Percentiles rank a stretch among this genome's conserved stretches.
phyloP scores from a whole-genome alignment of 148 eudicot species.

The Rhododendron ovatum region DNA sequence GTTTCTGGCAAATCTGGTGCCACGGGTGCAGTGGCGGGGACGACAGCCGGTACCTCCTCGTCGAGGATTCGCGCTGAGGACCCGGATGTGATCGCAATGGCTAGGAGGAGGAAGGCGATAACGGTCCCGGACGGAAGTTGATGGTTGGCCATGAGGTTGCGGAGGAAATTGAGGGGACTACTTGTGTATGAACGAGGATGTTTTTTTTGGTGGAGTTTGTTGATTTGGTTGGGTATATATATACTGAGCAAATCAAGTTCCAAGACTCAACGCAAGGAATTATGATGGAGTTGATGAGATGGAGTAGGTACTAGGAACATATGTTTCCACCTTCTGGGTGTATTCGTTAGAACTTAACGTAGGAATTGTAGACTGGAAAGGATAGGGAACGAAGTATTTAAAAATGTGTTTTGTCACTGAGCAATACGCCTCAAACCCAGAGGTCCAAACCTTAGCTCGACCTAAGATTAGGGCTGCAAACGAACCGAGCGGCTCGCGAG shows the following conservation, averaged over 20 bases:
- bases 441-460: neutral
- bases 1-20: slow-evolving; percentile 9
- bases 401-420: neutral
- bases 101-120: slow-evolving; percentile 32
- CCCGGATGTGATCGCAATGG: slow-evolving; percentile 28
- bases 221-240: slow-evolving; percentile 21
- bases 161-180: neutral
- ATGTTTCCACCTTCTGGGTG: slow-evolving; percentile 25
- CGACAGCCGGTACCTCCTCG: slow-evolving; percentile 22
- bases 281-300: slow-evolving; percentile 48
- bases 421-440: neutral
- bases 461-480: too few species aligned
- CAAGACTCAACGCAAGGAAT: neutral
- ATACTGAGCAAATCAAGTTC: slow-evolving; percentile 1
- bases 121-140: slow-evolving; percentile 15
- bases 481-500: too few species aligned
- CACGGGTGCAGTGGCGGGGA: slow-evolving; percentile 13
- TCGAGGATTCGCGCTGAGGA: slow-evolving; percentile 49
- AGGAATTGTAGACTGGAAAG: neutral
- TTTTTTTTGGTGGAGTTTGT: slow-evolving; percentile 4
- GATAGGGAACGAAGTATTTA: neutral
- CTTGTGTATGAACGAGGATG: neutral
- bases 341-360: slow-evolving; percentile 42
- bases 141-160: slow-evolving; percentile 16
- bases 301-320: slow-evolving; percentile 37